Percentiles rank a stretch among this genome's conserved stretches.
These are phyloP conservation scores for Aspergillus fischeri DNA, from an alignment of 2,329 filamentous ascomycete species.

Conservation along the genomic window DNA sequence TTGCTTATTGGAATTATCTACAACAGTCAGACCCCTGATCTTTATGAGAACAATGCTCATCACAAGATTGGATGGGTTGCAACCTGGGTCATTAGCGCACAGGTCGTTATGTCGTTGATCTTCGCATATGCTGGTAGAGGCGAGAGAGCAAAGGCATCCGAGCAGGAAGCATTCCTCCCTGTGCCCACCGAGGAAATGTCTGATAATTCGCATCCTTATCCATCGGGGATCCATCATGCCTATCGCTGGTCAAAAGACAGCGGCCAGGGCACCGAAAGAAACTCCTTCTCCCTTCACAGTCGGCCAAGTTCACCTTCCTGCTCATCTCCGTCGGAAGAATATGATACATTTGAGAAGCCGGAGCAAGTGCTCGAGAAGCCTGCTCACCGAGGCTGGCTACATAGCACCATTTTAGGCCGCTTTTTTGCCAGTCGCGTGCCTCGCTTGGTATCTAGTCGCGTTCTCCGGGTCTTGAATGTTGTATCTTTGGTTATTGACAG, in stretches of 20 bases:
- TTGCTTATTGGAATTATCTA: slow-evolving; percentile 66
- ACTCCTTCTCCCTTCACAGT: slow-evolving; percentile 63
- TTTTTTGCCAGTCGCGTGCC: slow-evolving; percentile 54
- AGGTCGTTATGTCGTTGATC: slow-evolving; percentile 65
- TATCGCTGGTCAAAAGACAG: slow-evolving; percentile 67
- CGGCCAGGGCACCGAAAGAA: slow-evolving; percentile 68
- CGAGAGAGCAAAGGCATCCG: slow-evolving; percentile 35
- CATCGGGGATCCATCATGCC: slow-evolving; percentile 30
- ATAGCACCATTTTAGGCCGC: slow-evolving; percentile 44
- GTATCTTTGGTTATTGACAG: slow-evolving; percentile 69
- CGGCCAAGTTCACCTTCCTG: slow-evolving; percentile 59
- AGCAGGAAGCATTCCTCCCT: slow-evolving; percentile 60
- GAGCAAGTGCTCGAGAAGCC: slow-evolving; percentile 43
- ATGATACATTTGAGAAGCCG: slow-evolving; percentile 48
- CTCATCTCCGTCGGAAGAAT: slow-evolving; percentile 44
- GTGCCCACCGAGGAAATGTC: slow-evolving; percentile 55
- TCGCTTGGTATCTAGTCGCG: slow-evolving; percentile 52
- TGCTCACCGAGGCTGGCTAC: slow-evolving; percentile 40
- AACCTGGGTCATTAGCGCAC: slow-evolving; percentile 66
- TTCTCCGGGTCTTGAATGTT: slow-evolving; percentile 56
- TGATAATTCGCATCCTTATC: slow-evolving; percentile 47
- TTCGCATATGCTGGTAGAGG: slow-evolving; percentile 55
- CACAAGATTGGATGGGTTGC: slow-evolving; percentile 82
- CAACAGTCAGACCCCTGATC: slow-evolving; percentile 74
- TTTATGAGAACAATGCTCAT: slow-evolving; percentile 85